Base-by-base conservation (phyloP, 2,329 filamentous ascomycete species). In the Talaromyces sp. region DNA sequence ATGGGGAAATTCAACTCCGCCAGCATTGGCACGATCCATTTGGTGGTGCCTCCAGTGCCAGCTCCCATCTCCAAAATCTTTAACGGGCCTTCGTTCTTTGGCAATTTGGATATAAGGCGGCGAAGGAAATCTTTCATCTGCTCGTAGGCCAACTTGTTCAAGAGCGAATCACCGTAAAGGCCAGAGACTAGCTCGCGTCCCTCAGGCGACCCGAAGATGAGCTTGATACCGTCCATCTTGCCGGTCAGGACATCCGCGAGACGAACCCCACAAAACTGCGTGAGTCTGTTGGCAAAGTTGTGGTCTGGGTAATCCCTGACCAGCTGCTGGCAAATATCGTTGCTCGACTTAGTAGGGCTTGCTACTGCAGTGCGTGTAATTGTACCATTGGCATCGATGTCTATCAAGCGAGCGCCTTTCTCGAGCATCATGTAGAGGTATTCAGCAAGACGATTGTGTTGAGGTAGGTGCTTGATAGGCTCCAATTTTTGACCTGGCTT, bases 11-110 rank as follows among this genome's bases (percentile, higher is more conserved):
- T 71, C 0, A 73, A 67, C 1, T 58, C 54, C 1, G 68, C 68
- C 0, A 81, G 68, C 0, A 70, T 35, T 0, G 70, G 66, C 0
- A 79, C 67, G 0, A 80, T 50, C 31, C 69, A 67, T 15, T 68
- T 69, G 0, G 79, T 80, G 0, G 77, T 78, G 1, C 76, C 78
- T 0, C 79, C 77, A 1, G 75, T 79, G 1, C 76, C 78, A 6
- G 73, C 78, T 1, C 78, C 78, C 57, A 79, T 70, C 52, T 80
- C 78, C 0, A 80, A 70, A 8, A 80, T 75, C 19, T 58, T 39
- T 9, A 58, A 19, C 22, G 54, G 22, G 3, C 50, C 47, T 39
- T 49, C 39, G 10, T 35, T 4, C 27, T 17, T n/a, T 6, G 61
- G 54, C 8, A 33, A 35, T 15, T 47, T 39, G 8, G 31, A 25